Evolutionary conservation across 2,329 filamentous ascomycete genomes (phyloP), one percentile per base, ranked within the genome.

Genomic region (Verticillium tricorpus): DNA sequence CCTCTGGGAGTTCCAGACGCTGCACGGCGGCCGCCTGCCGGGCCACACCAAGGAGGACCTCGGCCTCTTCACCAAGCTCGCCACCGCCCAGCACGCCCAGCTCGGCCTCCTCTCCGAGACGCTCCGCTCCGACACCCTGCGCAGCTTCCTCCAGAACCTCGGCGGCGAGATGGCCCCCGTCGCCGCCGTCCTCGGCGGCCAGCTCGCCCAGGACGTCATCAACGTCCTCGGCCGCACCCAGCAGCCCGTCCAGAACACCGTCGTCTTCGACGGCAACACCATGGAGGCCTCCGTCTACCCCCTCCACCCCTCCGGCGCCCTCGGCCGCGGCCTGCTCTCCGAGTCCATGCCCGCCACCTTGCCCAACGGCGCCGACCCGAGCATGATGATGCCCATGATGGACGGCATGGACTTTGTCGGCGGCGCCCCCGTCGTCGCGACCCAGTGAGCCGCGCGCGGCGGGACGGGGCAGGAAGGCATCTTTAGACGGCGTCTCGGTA

Each of bases 161-260:
- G 90, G 88, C 61, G 87, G 87, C 69, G 94, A 98, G 77, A 80
- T 98, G 45, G 89, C 91, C 14, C 93, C 95, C 8, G 92, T 96
- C 9, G 89, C 91, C 0, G 93, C 95, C 1, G 92, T 97, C 62
- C 80, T 99, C 12, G 95, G 95, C 57, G 95, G 93, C 11, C 88
- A 93, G 73, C 83, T 99, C 17, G 92, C 94, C 1, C 95, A 99
- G 77, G 95, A 99, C 72, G 93, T 97, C 59, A 98, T 99, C 77
- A 98, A 98, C 70, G 93, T 97, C 35, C 84, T 98, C 6, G 92
- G 93, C 57, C 88, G 91, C 72, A 88, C 90, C 50, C 93, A 98
- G 77, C 95, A 97, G 75, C 95, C 95, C 1, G 90, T 99, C 52
- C 95, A 99, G 78, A 99, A 99, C 74, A 87, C 97, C 73, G 85